Conservation (phyloP, 2,329 filamentous ascomycete species). For the Monilinia fructicola region DNA sequence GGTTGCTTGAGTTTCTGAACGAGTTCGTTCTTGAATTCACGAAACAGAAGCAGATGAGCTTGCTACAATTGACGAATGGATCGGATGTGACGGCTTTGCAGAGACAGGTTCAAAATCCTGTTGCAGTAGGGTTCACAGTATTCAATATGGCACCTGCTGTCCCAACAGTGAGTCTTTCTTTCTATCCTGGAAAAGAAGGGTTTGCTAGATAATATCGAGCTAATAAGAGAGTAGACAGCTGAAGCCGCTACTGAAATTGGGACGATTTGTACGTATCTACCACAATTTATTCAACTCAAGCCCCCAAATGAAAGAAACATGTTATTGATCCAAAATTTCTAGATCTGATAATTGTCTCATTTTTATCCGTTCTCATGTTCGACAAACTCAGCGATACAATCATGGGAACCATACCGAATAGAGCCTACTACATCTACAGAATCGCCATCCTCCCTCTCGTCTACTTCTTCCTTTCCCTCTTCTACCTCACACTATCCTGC, state of each 20-base stretch:
- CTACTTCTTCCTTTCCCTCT: conserved; percentile 28
- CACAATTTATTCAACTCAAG: background rate
- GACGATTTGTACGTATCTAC: conserved; percentile 27
- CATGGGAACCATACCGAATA: conserved; percentile 28
- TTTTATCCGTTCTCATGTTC: conserved; percentile 31
- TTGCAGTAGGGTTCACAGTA: conserved; percentile 24
- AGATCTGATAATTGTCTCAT: conserved; percentile 32
- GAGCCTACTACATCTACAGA: conserved; percentile 28
- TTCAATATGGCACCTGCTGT: conserved; percentile 28
- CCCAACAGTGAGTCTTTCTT: conserved; percentile 11
- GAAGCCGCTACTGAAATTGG: conserved; percentile 32
- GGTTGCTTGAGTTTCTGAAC: conserved; percentile 25
- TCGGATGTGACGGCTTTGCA: conserved; percentile 23
- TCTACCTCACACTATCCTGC: conserved; percentile 28
- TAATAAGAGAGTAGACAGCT: conserved; percentile 22
- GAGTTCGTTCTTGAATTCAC: conserved; percentile 28
- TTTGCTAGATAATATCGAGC: background rate
- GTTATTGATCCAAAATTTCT: background rate
- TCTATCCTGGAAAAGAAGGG: background rate
- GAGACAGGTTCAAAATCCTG: conserved; percentile 25
- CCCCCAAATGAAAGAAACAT: background rate
- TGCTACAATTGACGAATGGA: conserved; percentile 17
- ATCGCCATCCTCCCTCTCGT: conserved; percentile 24
- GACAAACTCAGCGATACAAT: conserved; percentile 27
- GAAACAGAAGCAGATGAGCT: conserved; percentile 26